Percentiles rank a stretch among this genome's conserved stretches.
These are phyloP conservation scores for Pichia nakasei DNA, from an alignment of 805 yeast species.

Conservation along the genomic window DNA sequence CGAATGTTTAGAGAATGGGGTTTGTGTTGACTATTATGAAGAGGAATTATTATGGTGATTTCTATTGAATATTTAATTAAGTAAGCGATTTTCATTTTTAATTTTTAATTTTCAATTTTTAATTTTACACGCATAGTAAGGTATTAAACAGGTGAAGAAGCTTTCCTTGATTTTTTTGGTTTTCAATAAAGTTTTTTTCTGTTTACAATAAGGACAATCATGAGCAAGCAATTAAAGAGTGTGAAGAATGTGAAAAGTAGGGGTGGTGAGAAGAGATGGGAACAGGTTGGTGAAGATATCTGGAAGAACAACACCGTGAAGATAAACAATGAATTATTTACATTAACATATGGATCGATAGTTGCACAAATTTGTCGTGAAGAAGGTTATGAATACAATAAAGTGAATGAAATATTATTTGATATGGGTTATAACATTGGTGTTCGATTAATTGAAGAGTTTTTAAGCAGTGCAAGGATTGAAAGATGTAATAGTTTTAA, in stretches of 20 bases:
- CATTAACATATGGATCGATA: slow-evolving; percentile 90
- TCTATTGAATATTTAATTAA: no score
- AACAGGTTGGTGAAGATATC: slow-evolving; percentile 67
- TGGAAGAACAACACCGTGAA: slow-evolving; percentile 88
- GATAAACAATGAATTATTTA: slow-evolving; percentile 85
- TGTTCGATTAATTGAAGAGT: slow-evolving; percentile 82
- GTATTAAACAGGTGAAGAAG: no score
- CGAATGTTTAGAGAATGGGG: slow-evolving; percentile 19
- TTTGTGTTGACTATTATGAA: slow-evolving; percentile 29
- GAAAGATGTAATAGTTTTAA: slow-evolving; percentile 71
- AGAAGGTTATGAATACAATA: slow-evolving; percentile 59
- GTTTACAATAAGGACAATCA: not conserved
- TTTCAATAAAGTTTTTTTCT: not conserved
- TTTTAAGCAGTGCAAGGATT: slow-evolving; percentile 78
- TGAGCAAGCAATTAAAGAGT: not conserved
- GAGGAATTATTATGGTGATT: slow-evolving; percentile 31
- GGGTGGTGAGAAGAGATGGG: not conserved
- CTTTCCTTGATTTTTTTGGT: no score
- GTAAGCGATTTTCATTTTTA: no score
- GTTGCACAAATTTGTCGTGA: slow-evolving; percentile 89
- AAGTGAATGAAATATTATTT: slow-evolving; percentile 78
- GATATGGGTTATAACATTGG: slow-evolving; percentile 96
- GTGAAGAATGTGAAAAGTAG: not conserved
- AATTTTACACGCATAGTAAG: no score
- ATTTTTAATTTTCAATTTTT: no score